These are phyloP conservation scores for Nephelium lappaceum DNA, from an alignment of 345 rosid species.

Conservation along the genomic window DNA sequence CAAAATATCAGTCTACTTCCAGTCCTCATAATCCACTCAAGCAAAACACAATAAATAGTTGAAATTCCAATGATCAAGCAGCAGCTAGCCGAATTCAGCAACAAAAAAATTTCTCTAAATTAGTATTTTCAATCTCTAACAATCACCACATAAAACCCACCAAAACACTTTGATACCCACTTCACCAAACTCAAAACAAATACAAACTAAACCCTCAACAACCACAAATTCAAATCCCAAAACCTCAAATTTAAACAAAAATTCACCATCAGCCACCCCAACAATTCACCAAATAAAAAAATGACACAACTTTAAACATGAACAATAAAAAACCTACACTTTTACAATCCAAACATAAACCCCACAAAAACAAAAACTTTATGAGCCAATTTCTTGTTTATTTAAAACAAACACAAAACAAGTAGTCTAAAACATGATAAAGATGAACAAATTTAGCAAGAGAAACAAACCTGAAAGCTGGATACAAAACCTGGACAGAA, in stretches of 20 bases:
- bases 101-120: background rate
- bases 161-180: slow-evolving; percentile 22
- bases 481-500: background rate
- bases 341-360: slow-evolving; percentile 9
- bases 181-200: slow-evolving; percentile 10
- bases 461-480: slow-evolving; percentile 5
- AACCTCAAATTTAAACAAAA: slow-evolving; percentile 13
- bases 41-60: background rate
- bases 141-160: background rate
- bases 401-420: background rate
- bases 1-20: background rate
- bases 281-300: slow-evolving; percentile 28
- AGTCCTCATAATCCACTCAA: slow-evolving; percentile 10
- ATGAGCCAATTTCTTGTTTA: background rate
- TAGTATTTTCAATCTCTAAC: background rate
- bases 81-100: background rate
- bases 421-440: background rate
- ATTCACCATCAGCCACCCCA: slow-evolving; percentile 22
- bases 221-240: slow-evolving; percentile 4
- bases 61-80: background rate
- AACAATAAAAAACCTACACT: slow-evolving; percentile 11
- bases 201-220: background rate
- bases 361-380: background rate
- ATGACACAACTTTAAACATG: slow-evolving; percentile 20
- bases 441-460: background rate